phyloP scores from a whole-genome alignment of 1,284 basidiomycete genomes.

The Leccinum subrobustum region DNA sequence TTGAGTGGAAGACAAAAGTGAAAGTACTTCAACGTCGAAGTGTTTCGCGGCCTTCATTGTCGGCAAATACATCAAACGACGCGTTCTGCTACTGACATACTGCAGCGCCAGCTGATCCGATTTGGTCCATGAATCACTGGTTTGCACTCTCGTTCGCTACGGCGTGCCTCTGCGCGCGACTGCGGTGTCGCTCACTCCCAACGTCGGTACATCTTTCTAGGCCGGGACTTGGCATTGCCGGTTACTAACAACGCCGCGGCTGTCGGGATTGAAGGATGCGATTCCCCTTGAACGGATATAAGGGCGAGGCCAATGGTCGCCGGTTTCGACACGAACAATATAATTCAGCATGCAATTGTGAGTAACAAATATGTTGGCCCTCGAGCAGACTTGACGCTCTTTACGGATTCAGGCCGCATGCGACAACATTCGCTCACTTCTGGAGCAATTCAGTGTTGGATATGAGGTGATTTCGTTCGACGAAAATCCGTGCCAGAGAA shows the following conservation, averaged over 20 bases:
- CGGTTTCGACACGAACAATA: neutral
- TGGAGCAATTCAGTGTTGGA: constrained; percentile 12
- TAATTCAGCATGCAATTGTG: constrained; percentile 18
- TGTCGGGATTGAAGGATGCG: neutral
- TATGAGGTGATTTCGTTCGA: constrained; percentile 19
- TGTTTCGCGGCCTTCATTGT: no score
- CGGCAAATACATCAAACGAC: no score
- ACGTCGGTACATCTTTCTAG: neutral
- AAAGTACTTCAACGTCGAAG: neutral
- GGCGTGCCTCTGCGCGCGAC: no score
- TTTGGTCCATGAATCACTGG: no score
- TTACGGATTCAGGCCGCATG: constrained; percentile 12
- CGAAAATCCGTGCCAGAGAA: constrained; percentile 13
- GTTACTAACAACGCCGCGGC: neutral
- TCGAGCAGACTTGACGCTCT: neutral
- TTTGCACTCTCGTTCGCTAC: no score
- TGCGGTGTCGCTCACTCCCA: no score
- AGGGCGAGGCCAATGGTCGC: neutral
- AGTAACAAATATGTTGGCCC: neutral
- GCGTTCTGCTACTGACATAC: neutral
- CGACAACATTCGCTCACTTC: constrained; percentile 10
- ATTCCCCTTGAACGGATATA: neutral
- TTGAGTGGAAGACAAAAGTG: neutral
- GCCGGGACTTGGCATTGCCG: no score
- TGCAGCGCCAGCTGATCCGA: neutral